These are phyloP conservation scores for Pseudonitzschia multistriata DNA, from an alignment of 108 stramenopile species.

Conservation along the genomic window DNA sequence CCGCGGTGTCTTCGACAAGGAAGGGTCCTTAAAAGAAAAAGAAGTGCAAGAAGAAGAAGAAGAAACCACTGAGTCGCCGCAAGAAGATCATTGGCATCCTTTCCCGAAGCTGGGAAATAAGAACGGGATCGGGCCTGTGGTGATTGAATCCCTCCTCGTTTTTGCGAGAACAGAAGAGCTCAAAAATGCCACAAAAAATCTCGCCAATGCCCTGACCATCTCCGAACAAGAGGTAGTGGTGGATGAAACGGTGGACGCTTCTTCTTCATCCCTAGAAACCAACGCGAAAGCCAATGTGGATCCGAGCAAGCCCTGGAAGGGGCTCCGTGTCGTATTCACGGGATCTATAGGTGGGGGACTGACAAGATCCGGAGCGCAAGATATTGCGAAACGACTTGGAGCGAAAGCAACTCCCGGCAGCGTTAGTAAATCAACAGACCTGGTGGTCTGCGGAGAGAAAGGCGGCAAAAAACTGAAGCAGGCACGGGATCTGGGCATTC, in stretches of 20 bases:
- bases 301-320: constrained; percentile 41
- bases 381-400: constrained; percentile 55
- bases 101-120: constrained; percentile 31
- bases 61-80: constrained; percentile 1
- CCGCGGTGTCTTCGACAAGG: not conserved
- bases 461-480: constrained; percentile 78
- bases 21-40: constrained; percentile 4
- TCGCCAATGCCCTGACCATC: constrained; percentile 39
- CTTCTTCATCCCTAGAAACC: not conserved
- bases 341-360: constrained; percentile 54
- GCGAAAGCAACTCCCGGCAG: constrained; percentile 69
- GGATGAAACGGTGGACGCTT: not conserved
- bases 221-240: constrained; percentile 27
- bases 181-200: constrained; percentile 54
- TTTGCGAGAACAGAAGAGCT: constrained; percentile 57
- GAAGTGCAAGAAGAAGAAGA: constrained; percentile 2
- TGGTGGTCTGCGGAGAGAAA: constrained; percentile 76
- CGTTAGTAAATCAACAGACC: constrained; percentile 69
- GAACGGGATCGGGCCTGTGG: constrained; percentile 66
- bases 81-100: constrained; percentile 10
- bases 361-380: constrained; percentile 53
- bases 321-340: constrained; percentile 75
- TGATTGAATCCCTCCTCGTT: constrained; percentile 48
- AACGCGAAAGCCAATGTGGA: not conserved
- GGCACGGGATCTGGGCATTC: constrained; percentile 59